A percentile compares a stretch with the other conserved stretches of the same genome.
Conservation (phyloP, 164 flowering plant species). For the Tetracentron sinense region DNA sequence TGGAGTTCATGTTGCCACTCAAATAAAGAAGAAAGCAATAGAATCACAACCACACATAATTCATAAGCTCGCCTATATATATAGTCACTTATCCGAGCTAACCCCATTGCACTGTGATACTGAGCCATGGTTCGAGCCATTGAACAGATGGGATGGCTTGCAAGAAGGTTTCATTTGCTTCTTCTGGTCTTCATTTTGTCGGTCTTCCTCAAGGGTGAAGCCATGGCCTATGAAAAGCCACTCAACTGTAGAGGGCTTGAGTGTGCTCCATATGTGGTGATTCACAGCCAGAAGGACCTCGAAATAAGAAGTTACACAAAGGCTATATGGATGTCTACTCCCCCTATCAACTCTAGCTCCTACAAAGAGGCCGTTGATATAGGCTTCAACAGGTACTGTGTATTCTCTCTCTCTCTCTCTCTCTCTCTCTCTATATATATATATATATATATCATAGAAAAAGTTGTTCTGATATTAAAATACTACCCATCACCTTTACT, state of each 20-base stretch:
- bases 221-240: conserved; percentile 7
- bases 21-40: not conserved
- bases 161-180: not conserved
- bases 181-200: not conserved
- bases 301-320: conserved; percentile 16
- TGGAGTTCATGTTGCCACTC: not conserved
- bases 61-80: not conserved
- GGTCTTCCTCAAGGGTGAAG: not conserved
- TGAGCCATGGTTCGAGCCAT: too few species aligned
- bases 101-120: not conserved
- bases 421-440: too few species aligned
- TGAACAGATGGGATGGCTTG: not conserved
- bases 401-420: not conserved
- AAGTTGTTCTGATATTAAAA: too few species aligned
- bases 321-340: conserved; percentile 17
- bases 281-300: conserved; percentile 8
- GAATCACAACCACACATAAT: conserved; percentile 2
- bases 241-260: conserved; percentile 15
- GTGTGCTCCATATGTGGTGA: conserved; percentile 20
- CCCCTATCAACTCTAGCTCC: conserved; percentile 19
- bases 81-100: not conserved
- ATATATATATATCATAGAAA: too few species aligned
- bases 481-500: too few species aligned
- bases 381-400: conserved; percentile 20
- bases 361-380: conserved; percentile 17